Percentiles rank a stretch among this genome's conserved stretches.
Evolutionary conservation across 73 alveolate species (phyloP).

Genomic region (Paramecium sexaurelia): DNA sequence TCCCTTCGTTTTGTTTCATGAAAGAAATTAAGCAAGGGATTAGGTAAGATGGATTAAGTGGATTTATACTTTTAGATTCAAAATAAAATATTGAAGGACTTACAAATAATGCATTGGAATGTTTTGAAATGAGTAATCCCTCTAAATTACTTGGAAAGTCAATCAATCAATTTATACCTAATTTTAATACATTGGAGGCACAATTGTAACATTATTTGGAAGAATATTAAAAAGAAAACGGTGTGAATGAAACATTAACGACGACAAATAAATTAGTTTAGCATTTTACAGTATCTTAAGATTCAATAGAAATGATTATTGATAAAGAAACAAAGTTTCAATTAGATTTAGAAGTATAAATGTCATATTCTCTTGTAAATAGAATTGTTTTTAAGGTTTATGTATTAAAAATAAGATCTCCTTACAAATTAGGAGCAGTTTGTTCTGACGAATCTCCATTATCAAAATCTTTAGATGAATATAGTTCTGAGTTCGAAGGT

Average conservation of each 20-base stretch:
- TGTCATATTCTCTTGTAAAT: constrained; percentile 13
- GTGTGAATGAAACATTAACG: not conserved
- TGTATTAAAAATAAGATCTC: not conserved
- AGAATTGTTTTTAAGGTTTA: not conserved
- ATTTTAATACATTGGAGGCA: not conserved
- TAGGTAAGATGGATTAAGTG: not conserved
- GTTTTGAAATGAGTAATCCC: not conserved
- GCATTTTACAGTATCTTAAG: not conserved
- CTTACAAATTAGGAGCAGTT: constrained; percentile 48
- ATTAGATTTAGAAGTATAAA: not conserved
- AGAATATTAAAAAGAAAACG: not conserved
- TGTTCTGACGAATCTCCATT: constrained; percentile 13
- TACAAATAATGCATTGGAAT: not conserved
- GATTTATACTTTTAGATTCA: not conserved
- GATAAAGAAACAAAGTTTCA: not conserved
- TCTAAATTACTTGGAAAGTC: not conserved
- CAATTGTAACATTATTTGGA: not conserved
- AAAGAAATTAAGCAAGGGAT: constrained; percentile 17
- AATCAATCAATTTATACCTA: not conserved
- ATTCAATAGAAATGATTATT: not conserved
- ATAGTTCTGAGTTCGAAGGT: constrained; percentile 24
- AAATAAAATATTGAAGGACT: constrained; percentile 31
- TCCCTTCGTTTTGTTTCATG: constrained; percentile 9
- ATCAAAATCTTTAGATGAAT: constrained; percentile 24
- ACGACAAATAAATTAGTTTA: constrained; percentile 2